phyloP scores from a whole-genome alignment of 2,329 filamentous ascomycete genomes.

The Cordyceps cicadae region DNA sequence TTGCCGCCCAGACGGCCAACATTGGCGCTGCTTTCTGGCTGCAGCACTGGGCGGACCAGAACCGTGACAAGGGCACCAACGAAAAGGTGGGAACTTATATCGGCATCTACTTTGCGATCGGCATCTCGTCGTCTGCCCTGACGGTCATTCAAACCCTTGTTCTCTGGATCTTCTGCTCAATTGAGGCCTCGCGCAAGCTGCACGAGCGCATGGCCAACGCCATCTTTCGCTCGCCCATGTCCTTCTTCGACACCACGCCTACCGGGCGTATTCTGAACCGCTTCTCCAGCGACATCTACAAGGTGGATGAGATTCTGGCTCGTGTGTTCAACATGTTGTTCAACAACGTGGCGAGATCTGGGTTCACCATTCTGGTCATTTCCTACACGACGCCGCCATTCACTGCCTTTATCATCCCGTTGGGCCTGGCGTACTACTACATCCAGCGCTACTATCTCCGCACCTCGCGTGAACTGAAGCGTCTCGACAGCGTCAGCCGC shows the following conservation, averaged over 20 bases:
- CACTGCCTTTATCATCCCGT: slow-evolving; percentile 68
- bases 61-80: slow-evolving; percentile 60
- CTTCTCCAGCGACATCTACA: slow-evolving; percentile 80
- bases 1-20: slow-evolving; percentile 73
- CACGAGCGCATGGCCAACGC: slow-evolving; percentile 96
- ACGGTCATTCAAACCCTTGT: slow-evolving; percentile 90
- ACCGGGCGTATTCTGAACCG: slow-evolving; percentile 93
- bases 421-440: slow-evolving; percentile 74
- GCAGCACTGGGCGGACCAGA: slow-evolving; percentile 82
- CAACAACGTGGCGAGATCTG: slow-evolving; percentile 62
- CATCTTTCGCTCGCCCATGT: slow-evolving; percentile 97
- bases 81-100: slow-evolving; percentile 79
- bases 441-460: slow-evolving; percentile 96
- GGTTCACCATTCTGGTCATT: slow-evolving; percentile 83
- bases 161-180: slow-evolving; percentile 98
- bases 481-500: slow-evolving; percentile 87
- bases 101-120: slow-evolving; percentile 91
- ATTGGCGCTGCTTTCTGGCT: slow-evolving; percentile 88
- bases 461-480: slow-evolving; percentile 92
- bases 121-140: slow-evolving; percentile 73
- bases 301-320: slow-evolving; percentile 85
- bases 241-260: slow-evolving; percentile 95
- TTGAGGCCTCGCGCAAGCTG: slow-evolving; percentile 93
- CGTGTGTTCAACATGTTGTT: slow-evolving; percentile 98
- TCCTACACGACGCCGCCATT: slow-evolving; percentile 75